A percentile compares a stretch with the other conserved stretches of the same genome.
These are phyloP conservation scores for Talaromyces sp. DNA, from an alignment of 2,329 filamentous ascomycete genomes.

Conservation along the genomic window DNA sequence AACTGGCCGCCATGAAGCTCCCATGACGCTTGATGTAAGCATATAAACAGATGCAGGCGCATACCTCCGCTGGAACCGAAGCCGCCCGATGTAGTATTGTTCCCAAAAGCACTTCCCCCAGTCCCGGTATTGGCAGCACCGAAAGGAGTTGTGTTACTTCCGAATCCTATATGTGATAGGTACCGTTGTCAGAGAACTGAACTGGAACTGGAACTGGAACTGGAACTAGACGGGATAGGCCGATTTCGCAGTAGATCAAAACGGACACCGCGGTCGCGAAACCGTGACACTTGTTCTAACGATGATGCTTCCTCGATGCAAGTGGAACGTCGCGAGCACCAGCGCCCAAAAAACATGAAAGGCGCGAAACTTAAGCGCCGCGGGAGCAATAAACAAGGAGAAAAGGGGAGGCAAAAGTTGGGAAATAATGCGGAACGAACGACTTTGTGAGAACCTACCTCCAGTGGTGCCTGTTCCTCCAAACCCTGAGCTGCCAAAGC, in stretches of 20 bases:
- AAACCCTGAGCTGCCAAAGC: constrained; percentile 36
- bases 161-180: constrained; percentile 37
- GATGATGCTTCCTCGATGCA: background rate
- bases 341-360: constrained; percentile 20
- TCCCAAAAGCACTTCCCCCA: constrained; percentile 33
- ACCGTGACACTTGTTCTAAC: background rate
- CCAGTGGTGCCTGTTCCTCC: constrained; percentile 27
- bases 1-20: background rate
- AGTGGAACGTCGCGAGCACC: constrained; percentile 24
- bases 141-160: constrained; percentile 35
- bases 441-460: constrained; percentile 30
- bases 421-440: background rate
- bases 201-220: constrained; percentile 19
- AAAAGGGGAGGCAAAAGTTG: background rate
- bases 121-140: constrained; percentile 27
- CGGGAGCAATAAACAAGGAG: background rate
- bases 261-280: constrained; percentile 22
- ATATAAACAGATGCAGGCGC: constrained; percentile 19
- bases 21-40: background rate
- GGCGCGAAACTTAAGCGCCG: background rate
- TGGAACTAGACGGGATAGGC: constrained; percentile 27
- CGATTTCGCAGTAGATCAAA: constrained; percentile 28
- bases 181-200: constrained; percentile 36
- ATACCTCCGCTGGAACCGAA: constrained; percentile 42
- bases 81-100: constrained; percentile 34